Percentiles rank a stretch among this genome's conserved stretches.
These are phyloP conservation scores for Blastobotrys aristatus DNA, from an alignment of 1,139 yeast genomes.

Conservation along the genomic window DNA sequence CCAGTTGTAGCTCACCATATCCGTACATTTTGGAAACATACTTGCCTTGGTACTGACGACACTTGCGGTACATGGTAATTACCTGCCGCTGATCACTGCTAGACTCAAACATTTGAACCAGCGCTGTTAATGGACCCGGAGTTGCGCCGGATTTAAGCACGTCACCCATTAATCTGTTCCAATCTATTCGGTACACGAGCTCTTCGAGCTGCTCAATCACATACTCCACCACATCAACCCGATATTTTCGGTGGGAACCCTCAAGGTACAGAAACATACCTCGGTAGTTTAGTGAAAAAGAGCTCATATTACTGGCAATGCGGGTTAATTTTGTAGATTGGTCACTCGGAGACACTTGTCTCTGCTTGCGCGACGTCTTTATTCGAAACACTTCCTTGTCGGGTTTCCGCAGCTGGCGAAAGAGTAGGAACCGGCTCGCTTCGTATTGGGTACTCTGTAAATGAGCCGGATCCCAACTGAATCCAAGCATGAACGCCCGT, in stretches of 20 bases:
- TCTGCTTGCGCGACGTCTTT: not conserved
- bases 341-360: not conserved
- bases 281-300: not conserved
- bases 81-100: not conserved
- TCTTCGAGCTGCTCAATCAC: not conserved
- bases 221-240: not conserved
- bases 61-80: not conserved
- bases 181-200: not conserved
- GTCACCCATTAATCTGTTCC: not conserved
- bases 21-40: not conserved
- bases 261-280: not conserved
- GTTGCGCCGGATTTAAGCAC: not conserved
- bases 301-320: not conserved
- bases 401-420: not conserved
- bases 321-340: not conserved
- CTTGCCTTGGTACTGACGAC: not conserved
- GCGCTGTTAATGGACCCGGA: no score
- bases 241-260: not conserved
- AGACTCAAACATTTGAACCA: not conserved
- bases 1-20: not conserved
- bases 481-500: slow-evolving; percentile 8
- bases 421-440: not conserved
- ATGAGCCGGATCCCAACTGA: slow-evolving; percentile 7
- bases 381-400: not conserved
- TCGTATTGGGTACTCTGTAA: no score